Base-by-base conservation (phyloP, 345 rosid species). In the Salix purpurea region DNA sequence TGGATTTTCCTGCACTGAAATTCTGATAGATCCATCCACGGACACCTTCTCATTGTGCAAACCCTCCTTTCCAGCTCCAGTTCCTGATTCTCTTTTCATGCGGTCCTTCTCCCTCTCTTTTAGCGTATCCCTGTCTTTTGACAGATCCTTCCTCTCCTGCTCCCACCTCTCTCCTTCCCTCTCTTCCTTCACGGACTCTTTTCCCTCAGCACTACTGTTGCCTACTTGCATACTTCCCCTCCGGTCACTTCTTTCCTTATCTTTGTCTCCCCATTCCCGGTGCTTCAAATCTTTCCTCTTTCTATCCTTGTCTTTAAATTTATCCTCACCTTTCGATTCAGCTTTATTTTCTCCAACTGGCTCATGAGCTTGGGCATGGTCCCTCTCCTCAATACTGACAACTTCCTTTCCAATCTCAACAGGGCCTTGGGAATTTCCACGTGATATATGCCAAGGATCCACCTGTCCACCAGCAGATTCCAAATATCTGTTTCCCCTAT, bases 121-220 rank as follows among this genome's bases (percentile, higher is more conserved):
- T 74, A 65, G 32, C 72, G 90, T 92, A 70, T 96, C 98, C 84
- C 90, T 89, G 76, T 96, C 99, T 48, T 77, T 81, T 28, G 75
- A 32, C 4, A 88, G 84, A 75, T 94, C 95, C 84, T 87, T 90
- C 88, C 85, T 94, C 78, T 96, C 98, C 78, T 90, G 87, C 71
- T 96, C 99, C 97, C 90, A 88, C 86, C 88, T 91, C 73, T 94
- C 99, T 14, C 88, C 69, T 80, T 96, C 99, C 77, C 88, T 88
- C 71, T 96, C 98, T 78, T 92, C 97, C 82, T 89, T 91, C 19
- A 71, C 82, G 70, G 83, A 77, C 74, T 96, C 99, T 78, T 90
- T 93, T 30, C 81, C 79, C 75, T 93, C 99, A 56, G 74, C 76
- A 66, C 83, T 78, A 71, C 82, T 86, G 82, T 83, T 88, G 79